Base-by-base conservation (phyloP, 306 rosid species). In the Vigna reflexopilosa region DNA sequence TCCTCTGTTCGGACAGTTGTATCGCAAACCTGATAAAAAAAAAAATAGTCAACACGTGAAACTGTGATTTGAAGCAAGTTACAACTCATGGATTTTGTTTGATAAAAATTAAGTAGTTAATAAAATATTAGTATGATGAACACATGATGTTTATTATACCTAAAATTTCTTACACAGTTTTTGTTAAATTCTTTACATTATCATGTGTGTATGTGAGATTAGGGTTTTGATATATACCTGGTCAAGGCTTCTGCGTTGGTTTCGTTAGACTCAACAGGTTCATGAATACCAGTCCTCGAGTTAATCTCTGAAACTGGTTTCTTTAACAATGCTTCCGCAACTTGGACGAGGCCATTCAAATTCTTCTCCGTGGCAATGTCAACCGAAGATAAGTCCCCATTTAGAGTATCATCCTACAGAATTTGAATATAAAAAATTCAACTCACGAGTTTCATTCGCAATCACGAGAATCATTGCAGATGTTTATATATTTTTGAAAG, bases 271-370 rank as follows among this genome's bases (percentile, higher is more conserved):
- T 13, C 11, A 22, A n/a, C 34, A 16, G 49, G 17, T 80, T 86
- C 91, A 8, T 24, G 85, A 0, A 12, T 5, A 0, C 93, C 91
- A 0, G 82, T 88, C 9, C 83, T 82, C 62, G 88, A 73, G 75
- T 91, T 88, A 20, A 91, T 84, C 86, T 77, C 85, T 4, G 88
- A 75, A 74, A 91, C 87, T 1, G 83, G 87, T 79, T 88, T 89
- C 67, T 83, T 83, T 67, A 91, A 74, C 42, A 91, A 42, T 0
- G 57, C 56, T 68, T 91, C 92, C 1, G 89, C 94, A 62, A 78
- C 77, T 73, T 80, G 64, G 40, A 86, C 84, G 6, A 91, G 88
- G 15, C 45, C 81, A 28, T 89, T 69, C 71, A 91, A 30, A 76
- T 89, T 89, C 68, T 86, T 52, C 14, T 77, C 63, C 6, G 92